These are phyloP conservation scores for Malassezia caprae DNA, from an alignment of 1,284 basidiomycete genomes.

Conservation along the genomic window DNA sequence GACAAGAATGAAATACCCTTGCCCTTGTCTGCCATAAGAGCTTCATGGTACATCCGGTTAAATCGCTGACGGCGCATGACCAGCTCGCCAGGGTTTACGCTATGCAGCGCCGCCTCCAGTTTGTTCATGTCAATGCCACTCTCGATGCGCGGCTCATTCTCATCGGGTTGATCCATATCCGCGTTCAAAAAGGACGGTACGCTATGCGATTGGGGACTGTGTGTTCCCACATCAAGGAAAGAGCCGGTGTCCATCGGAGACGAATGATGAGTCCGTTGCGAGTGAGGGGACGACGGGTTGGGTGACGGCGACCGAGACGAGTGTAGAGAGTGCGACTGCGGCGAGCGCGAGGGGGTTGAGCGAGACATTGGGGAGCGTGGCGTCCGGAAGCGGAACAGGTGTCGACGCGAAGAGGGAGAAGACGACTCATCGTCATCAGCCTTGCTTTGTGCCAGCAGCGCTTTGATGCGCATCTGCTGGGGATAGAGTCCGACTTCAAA, in stretches of 20 bases:
- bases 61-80: conserved; percentile 30
- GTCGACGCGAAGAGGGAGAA: conserved; percentile 3
- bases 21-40: conserved; percentile 54
- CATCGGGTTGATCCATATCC: not conserved
- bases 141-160: not conserved
- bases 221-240: not conserved
- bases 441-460: conserved; percentile 16
- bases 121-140: conserved; percentile 24
- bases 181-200: not conserved
- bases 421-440: not conserved
- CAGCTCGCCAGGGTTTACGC: conserved; percentile 26
- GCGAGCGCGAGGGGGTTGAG: not conserved
- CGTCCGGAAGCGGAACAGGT: not conserved
- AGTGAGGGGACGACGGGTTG: not conserved
- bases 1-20: conserved; percentile 75
- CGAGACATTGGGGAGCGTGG: conserved; percentile 2
- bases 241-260: not conserved
- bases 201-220: not conserved
- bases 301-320: not conserved
- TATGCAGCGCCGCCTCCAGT: conserved; percentile 19
- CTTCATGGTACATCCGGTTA: conserved; percentile 44
- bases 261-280: not conserved
- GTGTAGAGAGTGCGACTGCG: not conserved
- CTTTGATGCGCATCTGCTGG: conserved; percentile 19
- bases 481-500: conserved; percentile 39